A percentile compares a stretch with the other conserved stretches of the same genome.
Conservation (phyloP, 2,329 filamentous ascomycete genomes). For the Aspergillus aculeatinus region DNA sequence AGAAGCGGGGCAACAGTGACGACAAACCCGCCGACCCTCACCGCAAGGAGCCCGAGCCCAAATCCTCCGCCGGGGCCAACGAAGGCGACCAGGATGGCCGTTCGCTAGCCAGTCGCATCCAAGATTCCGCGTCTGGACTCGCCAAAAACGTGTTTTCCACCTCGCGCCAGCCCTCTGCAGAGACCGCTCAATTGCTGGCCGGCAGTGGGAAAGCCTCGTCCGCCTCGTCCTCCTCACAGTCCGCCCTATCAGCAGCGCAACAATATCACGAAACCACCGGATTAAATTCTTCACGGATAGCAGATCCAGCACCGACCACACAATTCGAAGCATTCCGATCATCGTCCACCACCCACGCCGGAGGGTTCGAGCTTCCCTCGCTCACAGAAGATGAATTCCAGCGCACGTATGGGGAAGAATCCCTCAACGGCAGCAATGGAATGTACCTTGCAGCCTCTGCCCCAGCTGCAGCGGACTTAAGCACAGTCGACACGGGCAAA, state of each 20-base stretch:
- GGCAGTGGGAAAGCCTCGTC: slow-evolving; percentile 24
- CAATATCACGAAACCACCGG: slow-evolving; percentile 14
- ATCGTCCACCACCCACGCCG: slow-evolving; percentile 8
- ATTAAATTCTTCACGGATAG: slow-evolving; percentile 12
- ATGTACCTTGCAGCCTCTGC: neutral
- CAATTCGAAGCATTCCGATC: slow-evolving; percentile 26
- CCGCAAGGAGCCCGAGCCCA: slow-evolving; percentile 8
- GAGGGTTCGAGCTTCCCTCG: slow-evolving; percentile 19
- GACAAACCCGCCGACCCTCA: slow-evolving; percentile 13
- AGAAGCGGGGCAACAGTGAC: slow-evolving; percentile 24
- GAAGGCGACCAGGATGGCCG: slow-evolving; percentile 15
- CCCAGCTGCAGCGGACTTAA: neutral
- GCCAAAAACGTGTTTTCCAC: slow-evolving; percentile 32
- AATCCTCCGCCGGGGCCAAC: slow-evolving; percentile 5
- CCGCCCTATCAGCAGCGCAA: slow-evolving; percentile 21
- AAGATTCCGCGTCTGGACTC: slow-evolving; percentile 38
- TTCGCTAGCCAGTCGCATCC: slow-evolving; percentile 30
- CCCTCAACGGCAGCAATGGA: neutral
- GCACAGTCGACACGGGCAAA: neutral
- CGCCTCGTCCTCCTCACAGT: slow-evolving; percentile 15
- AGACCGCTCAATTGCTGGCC: slow-evolving; percentile 23
- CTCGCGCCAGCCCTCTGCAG: slow-evolving; percentile 17
- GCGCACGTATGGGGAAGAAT: slow-evolving; percentile 13
- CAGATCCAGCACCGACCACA: neutral
- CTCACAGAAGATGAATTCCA: slow-evolving; percentile 27